Conservation (phyloP, 257 asterid species). For the Knoxia roxburghii region DNA sequence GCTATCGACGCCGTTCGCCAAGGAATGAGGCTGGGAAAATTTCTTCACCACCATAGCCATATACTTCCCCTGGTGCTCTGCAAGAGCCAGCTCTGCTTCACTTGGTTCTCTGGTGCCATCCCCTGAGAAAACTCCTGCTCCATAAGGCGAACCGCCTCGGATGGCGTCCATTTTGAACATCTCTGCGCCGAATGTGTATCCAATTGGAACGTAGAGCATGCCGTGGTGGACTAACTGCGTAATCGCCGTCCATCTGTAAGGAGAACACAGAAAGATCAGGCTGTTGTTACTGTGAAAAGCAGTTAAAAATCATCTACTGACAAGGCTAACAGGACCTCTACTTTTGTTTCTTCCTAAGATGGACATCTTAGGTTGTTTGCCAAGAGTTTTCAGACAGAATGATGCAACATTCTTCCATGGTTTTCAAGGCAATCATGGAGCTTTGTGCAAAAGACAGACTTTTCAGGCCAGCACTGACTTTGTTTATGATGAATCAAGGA, state of each 20-base stretch:
- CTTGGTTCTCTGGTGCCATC: conserved; percentile 46
- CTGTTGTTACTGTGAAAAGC: no score
- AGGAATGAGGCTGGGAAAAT: conserved; percentile 14
- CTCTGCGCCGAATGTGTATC: conserved; percentile 56
- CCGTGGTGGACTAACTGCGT: conserved; percentile 63
- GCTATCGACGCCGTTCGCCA: not conserved
- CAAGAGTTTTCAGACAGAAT: not conserved
- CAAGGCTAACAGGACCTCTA: no score
- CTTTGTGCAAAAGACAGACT: not conserved
- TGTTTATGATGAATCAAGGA: not conserved
- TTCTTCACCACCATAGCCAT: conserved; percentile 49
- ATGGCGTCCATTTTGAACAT: conserved; percentile 38
- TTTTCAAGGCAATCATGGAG: not conserved
- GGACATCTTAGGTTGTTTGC: not conserved
- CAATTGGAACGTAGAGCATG: conserved; percentile 55
- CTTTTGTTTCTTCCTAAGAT: not conserved
- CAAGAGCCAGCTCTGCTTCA: conserved; percentile 46
- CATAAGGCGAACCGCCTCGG: conserved; percentile 56
- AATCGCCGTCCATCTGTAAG: conserved; percentile 53
- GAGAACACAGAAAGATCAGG: not conserved
- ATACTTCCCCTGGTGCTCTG: conserved; percentile 56
- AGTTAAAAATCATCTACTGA: not conserved
- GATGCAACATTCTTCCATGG: not conserved
- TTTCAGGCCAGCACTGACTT: not conserved
- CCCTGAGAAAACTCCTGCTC: conserved; percentile 57